Conservation (phyloP, 345 rosid genomes). For the Crucihimalaya himalaica region DNA sequence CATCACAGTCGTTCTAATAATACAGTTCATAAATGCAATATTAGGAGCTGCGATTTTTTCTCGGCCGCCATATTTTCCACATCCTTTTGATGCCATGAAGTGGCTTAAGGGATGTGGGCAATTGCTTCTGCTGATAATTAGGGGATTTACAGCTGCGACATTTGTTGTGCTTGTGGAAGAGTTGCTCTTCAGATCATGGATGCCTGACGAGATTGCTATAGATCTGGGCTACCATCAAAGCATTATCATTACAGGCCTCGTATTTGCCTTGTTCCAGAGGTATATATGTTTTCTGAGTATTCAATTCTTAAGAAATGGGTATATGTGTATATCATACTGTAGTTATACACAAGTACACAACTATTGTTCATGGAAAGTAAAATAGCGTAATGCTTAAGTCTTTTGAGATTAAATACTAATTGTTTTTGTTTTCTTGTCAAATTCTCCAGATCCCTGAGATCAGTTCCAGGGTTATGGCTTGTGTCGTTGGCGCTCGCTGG, state of each 20-base stretch:
- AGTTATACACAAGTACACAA: neutral
- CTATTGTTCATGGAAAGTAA: neutral
- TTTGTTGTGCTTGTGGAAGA: slow-evolving; percentile 79
- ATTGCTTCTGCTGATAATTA: slow-evolving; percentile 50
- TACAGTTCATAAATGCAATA: slow-evolving; percentile 63
- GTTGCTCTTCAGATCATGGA: slow-evolving; percentile 84
- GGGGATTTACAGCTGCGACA: slow-evolving; percentile 64
- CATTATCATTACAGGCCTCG: slow-evolving; percentile 73
- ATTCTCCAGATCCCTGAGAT: slow-evolving; percentile 62
- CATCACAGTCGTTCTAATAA: slow-evolving; percentile 53
- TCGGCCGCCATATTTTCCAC: slow-evolving; percentile 60
- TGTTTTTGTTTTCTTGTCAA: slow-evolving; percentile 1
- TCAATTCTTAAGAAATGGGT: neutral
- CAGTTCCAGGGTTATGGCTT: slow-evolving; percentile 81
- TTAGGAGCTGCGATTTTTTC: slow-evolving; percentile 64
- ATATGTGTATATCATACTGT: neutral
- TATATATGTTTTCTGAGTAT: slow-evolving; percentile 43
- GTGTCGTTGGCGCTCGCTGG: slow-evolving; percentile 72
- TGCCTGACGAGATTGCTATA: slow-evolving; percentile 73
- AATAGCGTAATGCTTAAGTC: neutral
- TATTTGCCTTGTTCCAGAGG: slow-evolving; percentile 78
- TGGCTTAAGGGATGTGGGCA: slow-evolving; percentile 50
- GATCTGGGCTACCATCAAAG: slow-evolving; percentile 80
- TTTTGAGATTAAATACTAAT: neutral
- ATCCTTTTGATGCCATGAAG: slow-evolving; percentile 49